These are phyloP conservation scores for Pythium utonaiense DNA, from an alignment of 352 stramenopile species.

Conservation along the genomic window DNA sequence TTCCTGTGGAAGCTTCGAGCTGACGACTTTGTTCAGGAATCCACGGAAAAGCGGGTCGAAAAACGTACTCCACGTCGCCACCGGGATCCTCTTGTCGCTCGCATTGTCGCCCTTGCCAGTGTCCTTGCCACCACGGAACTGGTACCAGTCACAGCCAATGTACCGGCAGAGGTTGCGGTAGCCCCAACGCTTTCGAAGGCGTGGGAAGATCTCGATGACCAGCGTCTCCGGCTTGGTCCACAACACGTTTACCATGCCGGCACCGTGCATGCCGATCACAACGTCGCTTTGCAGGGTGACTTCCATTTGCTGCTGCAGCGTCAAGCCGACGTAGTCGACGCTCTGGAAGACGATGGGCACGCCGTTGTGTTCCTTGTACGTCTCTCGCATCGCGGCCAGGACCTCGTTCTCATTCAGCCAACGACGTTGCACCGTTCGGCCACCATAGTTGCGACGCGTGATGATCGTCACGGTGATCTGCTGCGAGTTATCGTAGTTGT, in stretches of 20 bases:
- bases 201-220: conserved; percentile 72
- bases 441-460: conserved; percentile 24
- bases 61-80: conserved; percentile 46
- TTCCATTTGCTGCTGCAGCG: conserved; percentile 55
- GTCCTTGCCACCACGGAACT: conserved; percentile 30
- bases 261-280: conserved; percentile 77
- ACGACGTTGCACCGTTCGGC: conserved; percentile 21
- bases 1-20: not conserved
- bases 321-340: conserved; percentile 56
- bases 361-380: conserved; percentile 10
- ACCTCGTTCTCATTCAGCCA: conserved; percentile 36
- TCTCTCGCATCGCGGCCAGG: conserved; percentile 12
- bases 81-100: conserved; percentile 47
- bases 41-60: conserved; percentile 40
- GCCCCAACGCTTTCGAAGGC: conserved; percentile 42
- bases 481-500: not conserved
- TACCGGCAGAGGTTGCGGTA: conserved; percentile 76
- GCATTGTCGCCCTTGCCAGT: conserved; percentile 29
- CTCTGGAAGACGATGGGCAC: conserved; percentile 42
- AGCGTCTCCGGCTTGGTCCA: conserved; percentile 49
- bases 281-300: conserved; percentile 63
- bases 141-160: conserved; percentile 56
- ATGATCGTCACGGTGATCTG: conserved; percentile 27
- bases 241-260: conserved; percentile 73
- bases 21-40: not conserved